These are phyloP conservation scores for Polytrichum commune DNA, from an alignment of 225 moss, liverwort and hornwort species.

Conservation along the genomic window DNA sequence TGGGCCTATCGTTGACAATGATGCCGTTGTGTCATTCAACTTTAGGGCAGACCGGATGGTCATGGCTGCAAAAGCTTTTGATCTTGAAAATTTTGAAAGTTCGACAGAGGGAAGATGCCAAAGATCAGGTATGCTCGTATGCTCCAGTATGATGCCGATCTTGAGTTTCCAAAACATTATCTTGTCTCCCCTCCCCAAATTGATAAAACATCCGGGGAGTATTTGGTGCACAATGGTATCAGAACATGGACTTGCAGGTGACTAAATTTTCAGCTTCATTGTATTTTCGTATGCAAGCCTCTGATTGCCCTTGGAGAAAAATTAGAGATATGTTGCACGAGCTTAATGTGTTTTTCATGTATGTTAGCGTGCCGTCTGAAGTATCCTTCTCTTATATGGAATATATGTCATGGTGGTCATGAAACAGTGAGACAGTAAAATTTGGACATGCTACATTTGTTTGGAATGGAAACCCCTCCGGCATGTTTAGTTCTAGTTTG, in stretches of 20 bases:
- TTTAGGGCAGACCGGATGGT: slow-evolving; percentile 89
- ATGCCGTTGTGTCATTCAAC: slow-evolving; percentile 86
- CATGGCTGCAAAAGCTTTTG: slow-evolving; percentile 88
- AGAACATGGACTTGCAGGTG: slow-evolving; percentile 92
- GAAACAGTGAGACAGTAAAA: slow-evolving; percentile 87
- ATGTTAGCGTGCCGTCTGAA: too few species aligned
- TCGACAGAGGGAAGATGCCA: slow-evolving; percentile 76
- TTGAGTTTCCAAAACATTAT: slow-evolving; percentile 71
- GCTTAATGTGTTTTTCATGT: too few species aligned
- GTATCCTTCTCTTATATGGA: too few species aligned
- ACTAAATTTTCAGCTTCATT: background rate
- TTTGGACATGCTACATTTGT: slow-evolving; percentile 97
- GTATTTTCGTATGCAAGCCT: background rate
- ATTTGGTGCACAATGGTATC: slow-evolving; percentile 76
- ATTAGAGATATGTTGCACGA: too few species aligned
- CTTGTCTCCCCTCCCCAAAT: slow-evolving; percentile 86
- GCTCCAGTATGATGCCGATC: slow-evolving; percentile 95
- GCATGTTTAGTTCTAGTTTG: slow-evolving; percentile 78
- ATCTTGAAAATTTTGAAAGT: slow-evolving; percentile 64
- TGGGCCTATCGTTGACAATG: slow-evolving; percentile 81
- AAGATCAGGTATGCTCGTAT: slow-evolving; percentile 81
- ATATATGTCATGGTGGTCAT: slow-evolving; percentile 17
- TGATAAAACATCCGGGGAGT: slow-evolving; percentile 82
- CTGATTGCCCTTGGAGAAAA: too few species aligned
- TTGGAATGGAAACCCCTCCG: slow-evolving; percentile 97